Evolutionary conservation across 768 basidiomycete genomes (phyloP), one percentile per base, ranked within the genome.

Genomic region (Mycena vulgaris): DNA sequence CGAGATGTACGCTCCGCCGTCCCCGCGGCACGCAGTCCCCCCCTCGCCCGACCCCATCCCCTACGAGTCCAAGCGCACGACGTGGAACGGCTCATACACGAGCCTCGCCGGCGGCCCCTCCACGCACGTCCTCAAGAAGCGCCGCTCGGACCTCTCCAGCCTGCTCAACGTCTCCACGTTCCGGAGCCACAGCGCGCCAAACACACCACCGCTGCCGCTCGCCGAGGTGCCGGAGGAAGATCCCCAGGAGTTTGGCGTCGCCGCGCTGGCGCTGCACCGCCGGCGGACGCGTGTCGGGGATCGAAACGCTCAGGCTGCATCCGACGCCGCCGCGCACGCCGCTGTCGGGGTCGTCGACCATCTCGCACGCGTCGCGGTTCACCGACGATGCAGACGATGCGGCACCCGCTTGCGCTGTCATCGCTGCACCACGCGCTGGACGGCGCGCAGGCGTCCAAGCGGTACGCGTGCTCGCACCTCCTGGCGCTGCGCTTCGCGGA

Each of bases 1-100:
- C 14, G 94, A 94, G 80, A 96, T 96, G 95, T 96, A 96, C 78
- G 93, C 93, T 0, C 94, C 95, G 7, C 88, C 93, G 0, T 93
- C 79, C 25, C 49, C 75, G 13, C 70, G 75, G 68, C 70, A 76
- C 74, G 72, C 78, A 63, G 42, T 84, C 21, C 70, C 76, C 21
- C 72, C 80, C 51, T 61, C 80, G 33, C 58, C 70, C 37, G 76
- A 73, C 25, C 73, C 76, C 14, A 68, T 73, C 42, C 76, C 69
- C 6, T 69, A 69, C 47, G 73, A 82, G 63, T 73, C 82, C 74
- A 94, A 94, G 75, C 87, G 92, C 19, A 86, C 89, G 17, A 93
- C 93, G 0, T 95, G 93, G 93, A 94, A 89, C 64, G 93, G 92
- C 30, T 87, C 90, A 2, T 90, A 91, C 67, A 78, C 84, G 11